phyloP scores from a whole-genome alignment of 768 basidiomycete genomes.

The Suillus cothurnatus region DNA sequence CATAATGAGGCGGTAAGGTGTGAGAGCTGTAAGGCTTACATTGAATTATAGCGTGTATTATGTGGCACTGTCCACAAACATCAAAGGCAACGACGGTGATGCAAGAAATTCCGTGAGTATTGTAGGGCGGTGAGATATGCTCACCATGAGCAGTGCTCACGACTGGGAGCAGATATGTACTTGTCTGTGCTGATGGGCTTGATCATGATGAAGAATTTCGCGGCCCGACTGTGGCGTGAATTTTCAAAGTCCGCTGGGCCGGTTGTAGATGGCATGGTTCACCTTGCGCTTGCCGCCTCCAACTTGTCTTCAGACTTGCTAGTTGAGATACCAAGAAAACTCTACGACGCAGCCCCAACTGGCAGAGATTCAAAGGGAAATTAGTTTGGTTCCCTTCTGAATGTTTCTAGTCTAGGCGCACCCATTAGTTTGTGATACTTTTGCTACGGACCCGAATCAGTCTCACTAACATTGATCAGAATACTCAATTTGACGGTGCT shows the following conservation, averaged over 20 bases:
- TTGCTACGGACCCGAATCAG: too few relatives aligned
- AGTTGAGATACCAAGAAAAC: not conserved
- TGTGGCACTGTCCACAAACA: not conserved
- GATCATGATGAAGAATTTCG: not conserved
- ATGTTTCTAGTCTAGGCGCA: not conserved
- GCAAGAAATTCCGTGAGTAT: not conserved
- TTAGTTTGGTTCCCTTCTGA: not conserved
- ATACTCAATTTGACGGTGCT: not conserved
- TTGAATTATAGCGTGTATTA: not conserved
- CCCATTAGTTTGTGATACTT: not conserved
- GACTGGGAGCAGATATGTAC: too few relatives aligned
- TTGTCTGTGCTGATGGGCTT: not conserved
- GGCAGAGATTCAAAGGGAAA: not conserved
- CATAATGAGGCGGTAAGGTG: not conserved
- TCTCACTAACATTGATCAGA: not conserved
- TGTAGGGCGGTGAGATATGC: not conserved
- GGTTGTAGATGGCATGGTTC: not conserved
- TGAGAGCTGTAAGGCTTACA: not conserved
- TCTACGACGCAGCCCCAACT: not conserved
- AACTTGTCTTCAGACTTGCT: not conserved
- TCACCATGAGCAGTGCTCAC: not conserved
- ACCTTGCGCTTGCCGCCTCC: not conserved
- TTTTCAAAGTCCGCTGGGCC: conserved; percentile 2
- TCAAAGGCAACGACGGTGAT: not conserved
- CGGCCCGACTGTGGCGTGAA: not conserved